phyloP scores from a whole-genome alignment of 2,329 filamentous ascomycete genomes.

The Bipolaris oryzae region DNA sequence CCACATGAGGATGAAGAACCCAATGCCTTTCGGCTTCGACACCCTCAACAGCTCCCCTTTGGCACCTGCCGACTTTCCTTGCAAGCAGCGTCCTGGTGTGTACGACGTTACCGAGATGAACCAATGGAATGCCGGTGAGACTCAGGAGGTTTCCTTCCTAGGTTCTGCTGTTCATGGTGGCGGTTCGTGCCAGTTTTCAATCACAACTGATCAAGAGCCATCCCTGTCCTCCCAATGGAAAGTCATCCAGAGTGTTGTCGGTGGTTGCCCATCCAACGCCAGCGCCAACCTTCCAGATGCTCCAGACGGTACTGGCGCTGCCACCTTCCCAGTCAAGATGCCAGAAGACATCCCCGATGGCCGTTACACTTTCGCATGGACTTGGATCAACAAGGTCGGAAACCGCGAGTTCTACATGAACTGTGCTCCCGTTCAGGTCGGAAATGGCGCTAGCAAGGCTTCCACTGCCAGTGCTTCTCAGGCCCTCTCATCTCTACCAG shows the following conservation, averaged over 20 bases:
- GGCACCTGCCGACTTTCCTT: constrained; percentile 72
- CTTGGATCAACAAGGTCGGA: constrained; percentile 91
- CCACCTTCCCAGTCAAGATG: constrained; percentile 71
- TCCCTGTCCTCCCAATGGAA: constrained; percentile 70
- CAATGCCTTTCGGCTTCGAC: constrained; percentile 64
- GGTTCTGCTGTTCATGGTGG: constrained; percentile 79
- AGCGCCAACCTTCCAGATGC: constrained; percentile 49
- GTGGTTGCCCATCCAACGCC: constrained; percentile 75
- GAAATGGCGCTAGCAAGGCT: constrained; percentile 24
- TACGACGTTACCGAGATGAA: constrained; percentile 64
- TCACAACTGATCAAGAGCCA: constrained; percentile 80
- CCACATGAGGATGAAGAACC: constrained; percentile 76
- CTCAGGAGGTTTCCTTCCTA: constrained; percentile 34
- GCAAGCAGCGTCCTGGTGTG: constrained; percentile 67
- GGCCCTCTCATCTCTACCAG: constrained; percentile 65
- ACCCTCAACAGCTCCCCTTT: constrained; percentile 70
- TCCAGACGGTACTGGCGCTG: constrained; percentile 58
- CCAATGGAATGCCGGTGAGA: constrained; percentile 62
- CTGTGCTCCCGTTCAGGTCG: constrained; percentile 77
- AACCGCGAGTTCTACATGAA: constrained; percentile 99
- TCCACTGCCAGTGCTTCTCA: constrained; percentile 13
- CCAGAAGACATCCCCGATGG: constrained; percentile 74
- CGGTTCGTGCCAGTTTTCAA: constrained; percentile 86
- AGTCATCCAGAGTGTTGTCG: constrained; percentile 86
- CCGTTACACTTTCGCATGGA: constrained; percentile 83